These are phyloP conservation scores for Lolium rigidum DNA, from an alignment of 176 grass and related monocot species.

Conservation along the genomic window DNA sequence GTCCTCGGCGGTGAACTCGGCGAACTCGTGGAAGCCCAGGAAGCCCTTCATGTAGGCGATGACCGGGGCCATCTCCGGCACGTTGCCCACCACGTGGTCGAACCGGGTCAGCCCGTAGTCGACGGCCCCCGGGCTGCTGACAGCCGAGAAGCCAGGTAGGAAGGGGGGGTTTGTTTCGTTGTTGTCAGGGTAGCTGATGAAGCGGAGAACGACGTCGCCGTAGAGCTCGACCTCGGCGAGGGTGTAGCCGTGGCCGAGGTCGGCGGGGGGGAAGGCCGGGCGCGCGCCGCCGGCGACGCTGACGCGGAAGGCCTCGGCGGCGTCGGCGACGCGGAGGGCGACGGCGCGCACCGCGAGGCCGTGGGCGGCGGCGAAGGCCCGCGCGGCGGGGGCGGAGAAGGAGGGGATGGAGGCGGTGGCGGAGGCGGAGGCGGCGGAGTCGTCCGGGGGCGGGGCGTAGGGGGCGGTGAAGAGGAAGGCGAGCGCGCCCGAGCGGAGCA, in stretches of 20 bases:
- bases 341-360: slow-evolving; percentile 83
- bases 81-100: slow-evolving; percentile 93
- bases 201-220: slow-evolving; percentile 90
- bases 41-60: slow-evolving; percentile 62
- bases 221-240: slow-evolving; percentile 91
- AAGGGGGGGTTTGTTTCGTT: slow-evolving; percentile 23
- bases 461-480: slow-evolving; percentile 89
- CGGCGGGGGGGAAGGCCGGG: slow-evolving; percentile 65
- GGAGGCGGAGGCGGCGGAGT: slow-evolving; percentile 44
- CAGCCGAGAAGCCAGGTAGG: slow-evolving; percentile 75
- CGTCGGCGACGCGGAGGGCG: slow-evolving; percentile 72
- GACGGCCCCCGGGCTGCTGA: background rate
- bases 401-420: slow-evolving; percentile 65
- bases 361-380: slow-evolving; percentile 60
- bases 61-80: slow-evolving; percentile 60
- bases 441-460: slow-evolving; percentile 36
- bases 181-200: slow-evolving; percentile 58
- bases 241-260: slow-evolving; percentile 69
- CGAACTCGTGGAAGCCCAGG: slow-evolving; percentile 96
- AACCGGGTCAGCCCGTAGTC: slow-evolving; percentile 70
- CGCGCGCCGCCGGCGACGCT: slow-evolving; percentile 78
- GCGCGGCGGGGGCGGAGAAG: slow-evolving; percentile 57
- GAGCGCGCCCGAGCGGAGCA: slow-evolving; percentile 76
- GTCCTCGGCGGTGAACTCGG: slow-evolving; percentile 94
- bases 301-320: slow-evolving; percentile 66